Evolutionary conservation across 805 yeast species (phyloP).

Genomic region (Wickerhamiella allomyrinae): DNA sequence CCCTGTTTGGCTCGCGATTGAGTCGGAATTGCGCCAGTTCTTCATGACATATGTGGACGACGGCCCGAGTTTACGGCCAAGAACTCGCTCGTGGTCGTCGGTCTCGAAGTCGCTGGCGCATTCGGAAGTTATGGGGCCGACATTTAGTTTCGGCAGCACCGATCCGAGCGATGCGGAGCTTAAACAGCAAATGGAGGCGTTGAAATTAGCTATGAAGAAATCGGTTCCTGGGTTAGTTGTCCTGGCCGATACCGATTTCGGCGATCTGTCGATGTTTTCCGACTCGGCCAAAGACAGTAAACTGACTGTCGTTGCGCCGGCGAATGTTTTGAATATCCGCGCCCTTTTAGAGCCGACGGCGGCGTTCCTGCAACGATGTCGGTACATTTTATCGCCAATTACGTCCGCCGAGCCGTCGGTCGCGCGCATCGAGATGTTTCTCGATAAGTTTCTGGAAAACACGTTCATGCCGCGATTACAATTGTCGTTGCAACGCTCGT

Average conservation of each 20-base stretch:
- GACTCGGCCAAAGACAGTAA: constrained; percentile 14
- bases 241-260: constrained; percentile 22
- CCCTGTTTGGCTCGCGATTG: constrained; percentile 33
- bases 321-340: constrained; percentile 67
- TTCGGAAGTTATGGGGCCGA: not conserved
- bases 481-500: constrained; percentile 38
- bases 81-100: not conserved
- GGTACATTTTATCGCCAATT: constrained; percentile 25
- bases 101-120: not conserved
- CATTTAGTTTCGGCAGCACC: not conserved
- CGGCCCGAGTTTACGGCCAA: constrained; percentile 2
- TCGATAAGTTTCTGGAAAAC: constrained; percentile 47
- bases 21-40: constrained; percentile 26
- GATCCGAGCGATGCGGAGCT: not conserved
- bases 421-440: constrained; percentile 33
- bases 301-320: constrained; percentile 23
- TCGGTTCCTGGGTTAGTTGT: constrained; percentile 61
- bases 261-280: constrained; percentile 19
- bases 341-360: constrained; percentile 61
- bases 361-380: constrained; percentile 48
- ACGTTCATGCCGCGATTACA: constrained; percentile 53
- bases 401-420: constrained; percentile 8
- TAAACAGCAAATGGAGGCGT: not conserved
- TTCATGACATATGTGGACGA: constrained; percentile 14
- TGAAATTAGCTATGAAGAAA: constrained; percentile 31